Evolutionary conservation across 257 asterid genomes (phyloP), one percentile per base, ranked within the genome.

Genomic region (Nicotiana undulata): DNA sequence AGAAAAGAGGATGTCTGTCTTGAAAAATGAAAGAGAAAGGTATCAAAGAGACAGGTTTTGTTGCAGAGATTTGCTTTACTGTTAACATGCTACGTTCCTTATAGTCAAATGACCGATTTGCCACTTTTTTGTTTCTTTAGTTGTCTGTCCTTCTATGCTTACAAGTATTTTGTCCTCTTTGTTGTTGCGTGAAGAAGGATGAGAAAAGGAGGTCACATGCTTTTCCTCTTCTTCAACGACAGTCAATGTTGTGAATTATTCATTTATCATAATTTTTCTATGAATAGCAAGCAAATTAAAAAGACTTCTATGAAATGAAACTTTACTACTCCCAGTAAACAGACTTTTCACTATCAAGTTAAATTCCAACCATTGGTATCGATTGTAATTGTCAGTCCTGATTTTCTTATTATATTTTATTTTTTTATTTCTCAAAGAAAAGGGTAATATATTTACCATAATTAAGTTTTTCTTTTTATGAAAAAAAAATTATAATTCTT

Each of bases 1-100:
- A 32, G 80, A 66, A 29, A 66, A 46, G 34, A 70, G 88, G 55
- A 87, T 90, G 89, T 88, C 82, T 82, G 90, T 85, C 82, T 84
- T 46, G 79, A 88, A 85, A 86, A 63, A 68, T 86, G 92, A 85
- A 82, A 87, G 82, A 67, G 75, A 82, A 70, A 87, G 77, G 77
- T 3, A 70, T 70, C 77, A 76, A 80, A 84, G 83, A 64, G 78
- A 87, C 85, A 86, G 85, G 67, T 53, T 61, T 20, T 68, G 83
- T 29, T 55, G 80, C 89, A 86, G 88, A 86, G 91, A 86, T 90
- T 84, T 90, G 88, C 75, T 88, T n/a, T 68, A 44, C 86, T 79
- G 88, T 83, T 84, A 46, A 37, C 74, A 81, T 55, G 79, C 84
- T 74, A 49, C 79, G 79, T 74, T 74, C n/a, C 83, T 82, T 80